Evolutionary conservation across 352 stramenopile species (phyloP).

Genomic region (Pythium brachiatum): DNA sequence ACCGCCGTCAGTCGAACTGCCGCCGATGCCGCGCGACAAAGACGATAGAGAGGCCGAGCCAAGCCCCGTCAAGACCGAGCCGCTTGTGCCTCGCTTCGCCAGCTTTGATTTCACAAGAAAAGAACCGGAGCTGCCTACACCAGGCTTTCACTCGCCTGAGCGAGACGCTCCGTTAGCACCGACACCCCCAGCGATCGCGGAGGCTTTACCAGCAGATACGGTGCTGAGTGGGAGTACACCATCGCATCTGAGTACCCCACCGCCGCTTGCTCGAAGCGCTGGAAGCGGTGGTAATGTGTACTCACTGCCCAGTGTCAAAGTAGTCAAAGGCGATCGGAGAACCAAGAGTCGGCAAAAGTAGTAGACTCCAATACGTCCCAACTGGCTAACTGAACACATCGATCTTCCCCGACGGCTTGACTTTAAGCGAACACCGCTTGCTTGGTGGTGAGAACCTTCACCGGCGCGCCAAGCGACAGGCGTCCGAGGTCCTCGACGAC

Average conservation of each 20-base stretch:
- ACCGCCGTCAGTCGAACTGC: conserved; percentile 12
- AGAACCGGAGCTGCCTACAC: not conserved
- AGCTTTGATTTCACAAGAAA: conserved; percentile 4
- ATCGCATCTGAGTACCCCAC: conserved; percentile 1
- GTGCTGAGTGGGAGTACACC: conserved; percentile 4
- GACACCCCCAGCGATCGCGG: not conserved
- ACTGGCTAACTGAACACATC: conserved; percentile 1
- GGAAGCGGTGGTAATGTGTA: conserved; percentile 23
- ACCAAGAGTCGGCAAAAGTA: conserved; percentile 40
- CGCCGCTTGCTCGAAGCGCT: not conserved
- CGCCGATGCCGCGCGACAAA: conserved; percentile 14
- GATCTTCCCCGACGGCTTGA: not conserved
- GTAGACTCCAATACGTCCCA: not conserved
- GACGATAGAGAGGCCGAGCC: conserved; percentile 10
- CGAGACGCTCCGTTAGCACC: not conserved
- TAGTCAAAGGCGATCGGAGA: conserved; percentile 34
- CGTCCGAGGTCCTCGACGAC: conserved; percentile 38
- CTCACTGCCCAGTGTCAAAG: conserved; percentile 50
- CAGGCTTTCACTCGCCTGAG: not conserved
- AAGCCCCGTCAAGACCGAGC: conserved; percentile 18
- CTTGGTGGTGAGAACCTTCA: conserved; percentile 74
- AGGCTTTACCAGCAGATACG: not conserved
- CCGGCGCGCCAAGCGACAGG: conserved; percentile 42
- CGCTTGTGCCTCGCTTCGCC: conserved; percentile 1
- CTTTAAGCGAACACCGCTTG: conserved; percentile 46